Evolutionary conservation across 2,329 filamentous ascomycete genomes (phyloP).

Genomic region (Microcyclospora pomicola): DNA sequence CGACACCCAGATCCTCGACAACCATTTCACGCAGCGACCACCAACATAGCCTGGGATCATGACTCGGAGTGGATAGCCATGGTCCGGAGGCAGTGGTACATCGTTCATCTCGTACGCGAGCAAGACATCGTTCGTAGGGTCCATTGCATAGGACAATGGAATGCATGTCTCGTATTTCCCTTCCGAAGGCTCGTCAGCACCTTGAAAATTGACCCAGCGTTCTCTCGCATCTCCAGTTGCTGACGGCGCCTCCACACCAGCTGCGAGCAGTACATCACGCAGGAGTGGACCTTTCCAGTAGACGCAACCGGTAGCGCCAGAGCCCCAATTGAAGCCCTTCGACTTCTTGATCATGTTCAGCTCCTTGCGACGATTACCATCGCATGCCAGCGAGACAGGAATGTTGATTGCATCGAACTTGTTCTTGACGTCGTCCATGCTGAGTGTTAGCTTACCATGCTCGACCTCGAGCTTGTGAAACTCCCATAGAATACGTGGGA

Average conservation of each 20-base stretch:
- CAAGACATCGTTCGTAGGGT: constrained; percentile 35
- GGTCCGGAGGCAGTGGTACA: constrained; percentile 26
- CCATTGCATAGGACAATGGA: constrained; percentile 36
- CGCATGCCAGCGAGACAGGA: constrained; percentile 35
- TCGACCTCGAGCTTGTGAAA: constrained; percentile 37
- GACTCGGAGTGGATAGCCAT: constrained; percentile 31
- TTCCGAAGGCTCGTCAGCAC: constrained; percentile 34
- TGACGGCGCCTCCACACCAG: constrained; percentile 22
- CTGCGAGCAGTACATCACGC: constrained; percentile 31
- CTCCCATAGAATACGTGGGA: constrained; percentile 38
- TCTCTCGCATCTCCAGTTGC: constrained; percentile 13
- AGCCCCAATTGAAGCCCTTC: constrained; percentile 37
- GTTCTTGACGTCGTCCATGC: constrained; percentile 32
- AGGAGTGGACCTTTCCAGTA: constrained; percentile 38
- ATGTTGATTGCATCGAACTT: constrained; percentile 36
- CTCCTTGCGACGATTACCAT: constrained; percentile 39
- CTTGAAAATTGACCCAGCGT: constrained; percentile 37
- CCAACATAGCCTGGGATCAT: constrained; percentile 31
- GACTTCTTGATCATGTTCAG: constrained; percentile 37
- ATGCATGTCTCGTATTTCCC: constrained; percentile 37
- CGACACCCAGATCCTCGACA: constrained; percentile 27
- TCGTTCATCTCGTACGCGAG: constrained; percentile 42
- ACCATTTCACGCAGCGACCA: constrained; percentile 30
- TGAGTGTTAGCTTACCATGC: constrained; percentile 25
- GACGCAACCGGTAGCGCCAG: constrained; percentile 34